Conservation (phyloP, 257 asterid genomes). For the Misopates orontium region DNA sequence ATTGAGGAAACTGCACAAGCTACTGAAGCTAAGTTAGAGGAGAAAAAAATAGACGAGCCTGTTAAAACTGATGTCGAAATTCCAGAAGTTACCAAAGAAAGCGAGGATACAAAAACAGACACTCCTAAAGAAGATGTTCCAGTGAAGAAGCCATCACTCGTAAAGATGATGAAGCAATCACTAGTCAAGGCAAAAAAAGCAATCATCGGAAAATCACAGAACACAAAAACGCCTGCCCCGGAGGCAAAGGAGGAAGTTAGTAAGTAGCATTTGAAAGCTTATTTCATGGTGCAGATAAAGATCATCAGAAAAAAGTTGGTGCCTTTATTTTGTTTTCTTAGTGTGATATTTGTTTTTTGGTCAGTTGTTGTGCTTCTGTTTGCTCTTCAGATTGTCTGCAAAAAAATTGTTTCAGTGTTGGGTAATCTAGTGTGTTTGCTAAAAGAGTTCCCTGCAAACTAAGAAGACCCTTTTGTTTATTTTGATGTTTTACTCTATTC, state of each 20-base stretch:
- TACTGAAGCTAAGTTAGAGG: slow-evolving; percentile 19
- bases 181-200: slow-evolving; percentile 93
- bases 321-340: slow-evolving; percentile 36
- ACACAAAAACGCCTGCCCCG: slow-evolving; percentile 52
- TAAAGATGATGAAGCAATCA: slow-evolving; percentile 81
- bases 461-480: slow-evolving; percentile 16
- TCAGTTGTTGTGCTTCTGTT: slow-evolving; percentile 28
- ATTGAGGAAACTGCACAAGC: slow-evolving; percentile 29
- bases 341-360: slow-evolving; percentile 40
- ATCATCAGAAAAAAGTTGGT: slow-evolving; percentile 28
- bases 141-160: slow-evolving; percentile 67
- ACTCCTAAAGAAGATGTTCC: slow-evolving; percentile 49
- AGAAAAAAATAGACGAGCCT: slow-evolving; percentile 33
- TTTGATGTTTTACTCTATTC: slow-evolving; percentile 27
- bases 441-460: slow-evolving; percentile 25
- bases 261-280: slow-evolving; percentile 29
- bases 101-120: slow-evolving; percentile 39
- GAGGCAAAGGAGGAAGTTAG: slow-evolving; percentile 49
- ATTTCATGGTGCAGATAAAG: not conserved
- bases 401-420: slow-evolving; percentile 26
- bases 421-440: slow-evolving; percentile 36
- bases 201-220: slow-evolving; percentile 71
- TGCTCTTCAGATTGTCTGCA: slow-evolving; percentile 39
- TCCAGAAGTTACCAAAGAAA: slow-evolving; percentile 33
- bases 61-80: slow-evolving; percentile 27